These are phyloP conservation scores for Climacium dendroides DNA, from an alignment of 225 moss, liverwort and hornwort species.

Conservation along the genomic window DNA sequence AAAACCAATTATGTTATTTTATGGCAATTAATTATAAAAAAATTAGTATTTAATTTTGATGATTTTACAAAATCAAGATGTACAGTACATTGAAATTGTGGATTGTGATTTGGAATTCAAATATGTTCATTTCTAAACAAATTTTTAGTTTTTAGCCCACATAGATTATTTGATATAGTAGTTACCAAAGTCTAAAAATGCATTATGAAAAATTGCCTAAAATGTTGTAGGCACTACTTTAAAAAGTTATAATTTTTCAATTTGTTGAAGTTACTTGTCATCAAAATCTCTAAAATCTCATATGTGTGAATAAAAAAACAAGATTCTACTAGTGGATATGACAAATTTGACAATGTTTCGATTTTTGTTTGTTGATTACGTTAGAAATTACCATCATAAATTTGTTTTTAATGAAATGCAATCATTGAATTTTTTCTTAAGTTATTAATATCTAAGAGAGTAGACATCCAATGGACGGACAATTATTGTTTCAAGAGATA, in stretches of 20 bases:
- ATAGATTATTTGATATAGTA: no score
- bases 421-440: neutral
- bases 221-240: neutral
- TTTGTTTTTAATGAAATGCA: neutral
- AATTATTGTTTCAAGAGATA: neutral
- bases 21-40: neutral
- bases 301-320: neutral
- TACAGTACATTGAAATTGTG: neutral
- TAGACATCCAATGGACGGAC: rapidly evolving
- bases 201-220: rapidly evolving
- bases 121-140: neutral
- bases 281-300: neutral
- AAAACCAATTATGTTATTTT: rapidly evolving
- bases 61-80: neutral
- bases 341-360: neutral
- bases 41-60: no score
- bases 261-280: no score
- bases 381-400: no score
- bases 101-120: neutral
- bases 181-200: rapidly evolving
- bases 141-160: rapidly evolving
- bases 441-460: neutral
- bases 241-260: no score
- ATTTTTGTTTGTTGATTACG: no score
- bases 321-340: neutral